Conservation (phyloP, 805 yeast species). For the Starmerella etchellsii region DNA sequence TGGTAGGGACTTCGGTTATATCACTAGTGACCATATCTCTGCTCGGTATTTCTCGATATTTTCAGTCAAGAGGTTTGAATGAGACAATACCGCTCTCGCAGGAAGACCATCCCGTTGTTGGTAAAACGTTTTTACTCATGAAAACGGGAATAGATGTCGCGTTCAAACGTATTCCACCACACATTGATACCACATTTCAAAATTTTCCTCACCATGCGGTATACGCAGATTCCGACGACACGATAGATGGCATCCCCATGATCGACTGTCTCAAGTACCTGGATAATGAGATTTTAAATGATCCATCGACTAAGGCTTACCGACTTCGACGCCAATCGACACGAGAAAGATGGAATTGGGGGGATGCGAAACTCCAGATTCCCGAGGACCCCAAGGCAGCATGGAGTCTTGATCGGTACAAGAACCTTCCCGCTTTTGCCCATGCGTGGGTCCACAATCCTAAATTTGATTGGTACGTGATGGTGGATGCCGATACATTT, state of each 20-base stretch:
- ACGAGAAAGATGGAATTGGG: slow-evolving; percentile 20
- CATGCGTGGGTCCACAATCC: slow-evolving; percentile 27
- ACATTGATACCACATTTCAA: slow-evolving; percentile 27
- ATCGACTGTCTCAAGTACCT: slow-evolving; percentile 25
- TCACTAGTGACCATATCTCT: no score
- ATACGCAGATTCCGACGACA: slow-evolving; percentile 27
- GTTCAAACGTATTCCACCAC: slow-evolving; percentile 30
- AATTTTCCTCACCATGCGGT: slow-evolving; percentile 26
- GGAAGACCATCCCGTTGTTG: not conserved
- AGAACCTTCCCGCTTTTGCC: slow-evolving; percentile 30
- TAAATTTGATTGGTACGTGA: slow-evolving; percentile 27
- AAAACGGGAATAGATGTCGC: slow-evolving; percentile 29
- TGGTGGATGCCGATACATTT: slow-evolving; percentile 30
- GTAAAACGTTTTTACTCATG: slow-evolving; percentile 26
- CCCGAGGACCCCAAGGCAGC: slow-evolving; percentile 18
- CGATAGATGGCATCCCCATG: slow-evolving; percentile 26
- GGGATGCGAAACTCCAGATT: slow-evolving; percentile 8
- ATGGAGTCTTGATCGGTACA: slow-evolving; percentile 29
- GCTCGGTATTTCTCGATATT: not conserved
- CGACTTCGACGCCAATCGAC: slow-evolving; percentile 21
- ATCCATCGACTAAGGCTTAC: slow-evolving; percentile 18
- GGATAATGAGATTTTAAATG: slow-evolving; percentile 18
- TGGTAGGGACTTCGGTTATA: no score
- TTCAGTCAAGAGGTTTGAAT: not conserved
- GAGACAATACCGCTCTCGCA: not conserved